These are phyloP conservation scores for Tetrastigma voinierianum DNA, from an alignment of 164 flowering plant species.

Conservation along the genomic window DNA sequence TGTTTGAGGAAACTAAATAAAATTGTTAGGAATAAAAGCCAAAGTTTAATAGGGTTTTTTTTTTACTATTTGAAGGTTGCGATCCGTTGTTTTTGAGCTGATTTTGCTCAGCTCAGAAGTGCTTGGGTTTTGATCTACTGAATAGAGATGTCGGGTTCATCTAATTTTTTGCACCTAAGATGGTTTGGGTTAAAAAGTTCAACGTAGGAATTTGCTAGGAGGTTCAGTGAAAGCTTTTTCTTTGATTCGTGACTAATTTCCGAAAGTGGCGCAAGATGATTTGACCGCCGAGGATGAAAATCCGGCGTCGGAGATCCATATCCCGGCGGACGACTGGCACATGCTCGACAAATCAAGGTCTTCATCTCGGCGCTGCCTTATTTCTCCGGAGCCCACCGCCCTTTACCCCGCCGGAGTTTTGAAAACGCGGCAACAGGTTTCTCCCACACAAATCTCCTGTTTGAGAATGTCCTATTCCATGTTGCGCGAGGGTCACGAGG, in stretches of 20 bases:
- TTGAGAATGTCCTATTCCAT: slow-evolving; percentile 40
- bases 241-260: background rate
- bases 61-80: too few species aligned
- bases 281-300: slow-evolving; percentile 55
- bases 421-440: slow-evolving; percentile 69
- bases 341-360: slow-evolving; percentile 86
- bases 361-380: slow-evolving; percentile 85
- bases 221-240: background rate
- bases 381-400: slow-evolving; percentile 73
- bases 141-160: too few species aligned
- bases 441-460: slow-evolving; percentile 31
- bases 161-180: background rate
- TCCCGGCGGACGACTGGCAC: slow-evolving; percentile 89
- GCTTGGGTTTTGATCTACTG: too few species aligned
- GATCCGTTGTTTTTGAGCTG: too few species aligned
- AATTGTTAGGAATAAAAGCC: too few species aligned
- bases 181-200: background rate
- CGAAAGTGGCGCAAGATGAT: slow-evolving; percentile 62
- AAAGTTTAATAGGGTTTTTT: too few species aligned
- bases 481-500: slow-evolving; percentile 54
- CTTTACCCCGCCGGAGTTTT: slow-evolving; percentile 71
- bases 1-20: too few species aligned
- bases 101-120: too few species aligned
- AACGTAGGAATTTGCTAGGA: background rate
- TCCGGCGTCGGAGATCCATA: slow-evolving; percentile 58